Percentiles rank a stretch among this genome's conserved stretches.
Evolutionary conservation across 345 rosid genomes (phyloP).

Genomic region (Gossypium turneri): DNA sequence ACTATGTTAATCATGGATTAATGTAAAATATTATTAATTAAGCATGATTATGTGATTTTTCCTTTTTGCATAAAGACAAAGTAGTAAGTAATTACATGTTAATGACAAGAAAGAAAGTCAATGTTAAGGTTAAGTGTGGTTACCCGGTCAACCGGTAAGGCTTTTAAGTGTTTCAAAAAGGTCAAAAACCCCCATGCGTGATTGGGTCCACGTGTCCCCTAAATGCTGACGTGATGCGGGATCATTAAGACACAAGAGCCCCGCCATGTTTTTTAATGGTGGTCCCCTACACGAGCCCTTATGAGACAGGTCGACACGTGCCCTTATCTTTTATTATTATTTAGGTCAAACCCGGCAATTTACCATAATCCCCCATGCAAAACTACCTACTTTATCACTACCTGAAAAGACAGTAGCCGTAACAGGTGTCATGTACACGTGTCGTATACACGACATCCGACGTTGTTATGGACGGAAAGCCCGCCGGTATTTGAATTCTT

Average conservation of each 20-base stretch:
- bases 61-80: background rate
- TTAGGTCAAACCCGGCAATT: constrained; percentile 27
- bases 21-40: background rate
- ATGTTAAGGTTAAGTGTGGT: background rate
- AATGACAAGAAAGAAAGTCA: background rate
- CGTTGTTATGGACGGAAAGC: constrained; percentile 15
- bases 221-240: constrained; percentile 15
- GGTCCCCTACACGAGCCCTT: constrained; percentile 10
- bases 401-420: constrained; percentile 23
- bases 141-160: constrained; percentile 21
- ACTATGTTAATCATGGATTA: background rate
- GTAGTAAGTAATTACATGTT: background rate
- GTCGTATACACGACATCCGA: constrained; percentile 17
- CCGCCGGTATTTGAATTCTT: constrained; percentile 24
- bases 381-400: constrained; percentile 22
- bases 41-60: background rate
- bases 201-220: constrained; percentile 37
- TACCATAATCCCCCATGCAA: constrained; percentile 30
- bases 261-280: constrained; percentile 22
- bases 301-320: constrained; percentile 23
- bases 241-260: constrained; percentile 31
- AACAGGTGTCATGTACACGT: constrained; percentile 39
- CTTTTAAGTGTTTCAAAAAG: background rate
- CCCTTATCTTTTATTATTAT: background rate
- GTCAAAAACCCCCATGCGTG: background rate